These are phyloP conservation scores for Sugiyamaella lignohabitans DNA, from an alignment of 805 yeast genomes.

Conservation along the genomic window DNA sequence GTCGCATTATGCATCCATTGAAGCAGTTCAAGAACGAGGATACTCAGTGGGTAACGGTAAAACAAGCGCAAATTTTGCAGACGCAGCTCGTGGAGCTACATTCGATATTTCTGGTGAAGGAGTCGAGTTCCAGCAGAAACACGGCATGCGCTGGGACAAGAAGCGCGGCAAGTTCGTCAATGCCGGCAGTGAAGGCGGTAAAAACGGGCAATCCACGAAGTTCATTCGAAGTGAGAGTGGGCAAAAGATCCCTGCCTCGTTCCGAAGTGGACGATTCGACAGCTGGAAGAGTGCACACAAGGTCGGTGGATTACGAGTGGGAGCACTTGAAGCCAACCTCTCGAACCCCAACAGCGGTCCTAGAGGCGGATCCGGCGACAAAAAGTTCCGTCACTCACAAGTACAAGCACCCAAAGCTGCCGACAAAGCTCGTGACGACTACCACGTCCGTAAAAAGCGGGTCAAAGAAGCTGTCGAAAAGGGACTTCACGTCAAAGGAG, in stretches of 20 bases:
- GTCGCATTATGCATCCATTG: conserved; percentile 82
- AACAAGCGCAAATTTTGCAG: conserved; percentile 46
- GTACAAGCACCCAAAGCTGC: conserved; percentile 80
- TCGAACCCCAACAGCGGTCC: conserved; percentile 28
- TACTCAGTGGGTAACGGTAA: conserved; percentile 41
- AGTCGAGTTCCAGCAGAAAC: conserved; percentile 57
- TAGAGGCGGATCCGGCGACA: conserved; percentile 22
- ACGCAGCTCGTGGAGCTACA: conserved; percentile 77
- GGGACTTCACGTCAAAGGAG: conserved; percentile 61
- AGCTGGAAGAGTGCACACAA: conserved; percentile 78
- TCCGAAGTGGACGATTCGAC: conserved; percentile 84
- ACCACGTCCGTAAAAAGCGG: conserved; percentile 70
- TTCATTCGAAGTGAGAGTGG: conserved; percentile 95
- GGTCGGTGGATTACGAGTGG: conserved; percentile 43
- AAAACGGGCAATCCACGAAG: conserved; percentile 36
- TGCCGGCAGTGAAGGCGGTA: conserved; percentile 62
- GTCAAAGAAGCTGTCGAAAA: conserved; percentile 71
- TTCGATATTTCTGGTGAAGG: conserved; percentile 80
- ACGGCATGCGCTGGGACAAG: conserved; percentile 83
- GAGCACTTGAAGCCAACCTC: conserved; percentile 41
- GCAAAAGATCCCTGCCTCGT: conserved; percentile 83
- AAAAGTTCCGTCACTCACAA: conserved; percentile 64
- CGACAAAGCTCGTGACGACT: conserved; percentile 87
- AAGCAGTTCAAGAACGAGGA: conserved; percentile 76
- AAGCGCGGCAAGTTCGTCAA: conserved; percentile 86